phyloP scores from a whole-genome alignment of 2,329 filamentous ascomycete species.

The Hypoxylon sp. region DNA sequence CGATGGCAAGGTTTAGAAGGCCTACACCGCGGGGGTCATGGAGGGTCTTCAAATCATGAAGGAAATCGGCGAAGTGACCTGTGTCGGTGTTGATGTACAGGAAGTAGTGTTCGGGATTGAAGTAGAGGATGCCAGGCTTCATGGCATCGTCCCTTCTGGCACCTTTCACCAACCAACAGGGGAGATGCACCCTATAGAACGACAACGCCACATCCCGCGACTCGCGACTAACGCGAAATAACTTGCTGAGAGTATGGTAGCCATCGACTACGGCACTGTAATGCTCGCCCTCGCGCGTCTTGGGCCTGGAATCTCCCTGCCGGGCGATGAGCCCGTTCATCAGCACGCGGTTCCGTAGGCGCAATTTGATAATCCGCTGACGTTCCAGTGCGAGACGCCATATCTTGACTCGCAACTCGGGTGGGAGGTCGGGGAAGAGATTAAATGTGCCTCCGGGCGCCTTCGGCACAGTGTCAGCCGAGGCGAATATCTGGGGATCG shows the following conservation, averaged over 20 bases:
- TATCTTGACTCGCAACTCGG: constrained; percentile 31
- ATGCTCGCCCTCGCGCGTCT: constrained; percentile 1
- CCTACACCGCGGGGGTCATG: constrained; percentile 36
- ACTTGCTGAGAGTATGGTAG: constrained; percentile 28
- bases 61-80: constrained; percentile 18
- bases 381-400: constrained; percentile 25
- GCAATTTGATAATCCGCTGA: constrained; percentile 25
- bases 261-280: constrained; percentile 15
- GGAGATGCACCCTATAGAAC: constrained; percentile 38
- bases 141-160: background rate
- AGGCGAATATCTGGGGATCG: background rate
- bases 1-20: constrained; percentile 35
- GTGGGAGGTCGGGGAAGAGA: constrained; percentile 21
- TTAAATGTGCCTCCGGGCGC: background rate
- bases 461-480: background rate
- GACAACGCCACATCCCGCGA: constrained; percentile 19
- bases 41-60: constrained; percentile 34
- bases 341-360: constrained; percentile 1
- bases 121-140: constrained; percentile 24
- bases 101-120: constrained; percentile 40
- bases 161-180: constrained; percentile 23
- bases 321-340: constrained; percentile 1
- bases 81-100: constrained; percentile 10
- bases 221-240: constrained; percentile 35
- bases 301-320: background rate